Evolutionary conservation across 106 monocot genomes (phyloP), one percentile per base, ranked within the genome.

Genomic region (Dioscorea dumetorum): DNA sequence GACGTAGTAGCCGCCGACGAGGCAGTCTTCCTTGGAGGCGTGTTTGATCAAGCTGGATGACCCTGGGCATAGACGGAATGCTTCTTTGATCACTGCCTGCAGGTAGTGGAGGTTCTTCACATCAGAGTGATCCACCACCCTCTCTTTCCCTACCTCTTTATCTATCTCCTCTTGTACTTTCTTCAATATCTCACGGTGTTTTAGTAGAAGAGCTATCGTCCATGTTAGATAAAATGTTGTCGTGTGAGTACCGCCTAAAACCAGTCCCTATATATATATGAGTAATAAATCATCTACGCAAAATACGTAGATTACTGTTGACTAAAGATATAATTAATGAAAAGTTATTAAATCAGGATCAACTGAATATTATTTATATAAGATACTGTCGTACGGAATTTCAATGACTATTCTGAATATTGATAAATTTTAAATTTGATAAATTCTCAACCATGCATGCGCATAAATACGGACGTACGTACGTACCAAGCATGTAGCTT

Each of bases 401-500:
- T n/a, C n/a, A n/a, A n/a, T n/a, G n/a, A n/a, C n/a, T n/a, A n/a
- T n/a, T n/a, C n/a, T n/a, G n/a, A n/a, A n/a, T n/a, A n/a, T n/a
- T n/a, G n/a, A n/a, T n/a, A n/a, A n/a, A n/a, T n/a, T n/a, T n/a
- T n/a, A n/a, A n/a, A n/a, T n/a, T n/a, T n/a, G n/a, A n/a, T 51
- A 51, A 2, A 51, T 13, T 51, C 1, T 13, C 4, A 13, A 13
- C 12, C 12, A 51, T 51, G 12, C 51, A 51, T 12, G 51, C 17
- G 28, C 3, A 28, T 28, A 13, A 49, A 1, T 22, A 17, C 3
- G 15, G 6, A 7, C 0, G 13, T 35, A 41, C 5, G 0, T 67
- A 76, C 28, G 28, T 67, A 76, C 80, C 81, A 81, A 68, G 49
- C 67, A 72, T 7, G 62, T 58, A 9, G 76, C 67, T 72, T 81